Evolutionary conservation across 257 asterid genomes (phyloP).

Genomic region (Solanum infundibuliforme): DNA sequence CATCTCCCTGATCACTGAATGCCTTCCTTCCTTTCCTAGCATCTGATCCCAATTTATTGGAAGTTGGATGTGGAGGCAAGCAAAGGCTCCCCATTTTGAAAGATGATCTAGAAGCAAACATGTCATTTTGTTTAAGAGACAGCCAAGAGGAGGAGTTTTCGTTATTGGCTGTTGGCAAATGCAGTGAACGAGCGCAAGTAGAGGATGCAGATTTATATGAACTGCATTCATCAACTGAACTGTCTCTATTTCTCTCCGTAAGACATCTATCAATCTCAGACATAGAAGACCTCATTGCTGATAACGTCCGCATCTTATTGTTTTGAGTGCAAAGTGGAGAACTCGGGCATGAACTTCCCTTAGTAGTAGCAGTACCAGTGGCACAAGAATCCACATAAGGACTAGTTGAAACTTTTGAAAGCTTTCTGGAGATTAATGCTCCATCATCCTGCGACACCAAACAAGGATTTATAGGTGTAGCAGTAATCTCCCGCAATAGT

Average conservation of each 20-base stretch:
- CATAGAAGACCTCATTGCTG: slow-evolving; percentile 38
- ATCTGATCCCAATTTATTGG: slow-evolving; percentile 34
- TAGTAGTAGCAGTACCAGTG: slow-evolving; percentile 4
- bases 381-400: slow-evolving; percentile 21
- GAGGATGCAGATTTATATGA: slow-evolving; percentile 6
- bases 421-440: slow-evolving; percentile 20
- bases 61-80: slow-evolving; percentile 65
- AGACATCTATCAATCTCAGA: slow-evolving; percentile 50
- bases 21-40: slow-evolving; percentile 38
- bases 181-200: slow-evolving; percentile 43
- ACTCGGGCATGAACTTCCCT: slow-evolving; percentile 44
- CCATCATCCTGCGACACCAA: slow-evolving; percentile 1
- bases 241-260: slow-evolving; percentile 25
- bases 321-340: slow-evolving; percentile 34
- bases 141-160: slow-evolving; percentile 5
- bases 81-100: slow-evolving; percentile 26
- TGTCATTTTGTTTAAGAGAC: slow-evolving; percentile 7
- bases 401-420: slow-evolving; percentile 23
- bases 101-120: slow-evolving; percentile 15
- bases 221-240: slow-evolving; percentile 20
- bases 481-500: slow-evolving; percentile 56
- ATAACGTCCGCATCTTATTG: slow-evolving; percentile 15
- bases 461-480: slow-evolving; percentile 6
- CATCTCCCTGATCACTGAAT: slow-evolving; percentile 43
- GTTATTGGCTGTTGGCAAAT: slow-evolving; percentile 15